Conservation (phyloP, 768 basidiomycete species). For the Pisolithus orientalis region DNA sequence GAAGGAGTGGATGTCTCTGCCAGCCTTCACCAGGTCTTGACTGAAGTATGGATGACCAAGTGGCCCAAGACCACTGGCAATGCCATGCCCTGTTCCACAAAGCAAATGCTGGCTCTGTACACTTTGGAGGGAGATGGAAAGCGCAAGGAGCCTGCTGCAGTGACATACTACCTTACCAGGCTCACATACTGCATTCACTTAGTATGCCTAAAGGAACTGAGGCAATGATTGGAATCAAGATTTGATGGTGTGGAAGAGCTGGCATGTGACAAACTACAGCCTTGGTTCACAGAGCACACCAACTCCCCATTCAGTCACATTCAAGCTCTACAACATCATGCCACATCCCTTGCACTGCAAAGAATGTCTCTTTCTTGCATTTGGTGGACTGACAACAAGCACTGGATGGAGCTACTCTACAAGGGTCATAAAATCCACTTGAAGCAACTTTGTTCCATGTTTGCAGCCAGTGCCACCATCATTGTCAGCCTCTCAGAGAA, state of each 20-base stretch:
- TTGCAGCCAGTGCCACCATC: not conserved
- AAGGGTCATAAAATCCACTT: not conserved
- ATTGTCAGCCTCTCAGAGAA: slow-evolving; percentile 11
- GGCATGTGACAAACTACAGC: not conserved
- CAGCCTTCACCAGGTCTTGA: slow-evolving; percentile 5
- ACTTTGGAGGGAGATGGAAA: slow-evolving; percentile 4
- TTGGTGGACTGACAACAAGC: slow-evolving; percentile 2
- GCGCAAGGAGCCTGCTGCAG: not conserved
- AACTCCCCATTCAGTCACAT: not conserved
- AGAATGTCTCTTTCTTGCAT: not conserved
- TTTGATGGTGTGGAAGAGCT: not conserved
- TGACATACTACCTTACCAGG: not conserved
- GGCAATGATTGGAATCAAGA: not conserved
- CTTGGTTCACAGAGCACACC: not conserved
- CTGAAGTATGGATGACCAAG: slow-evolving; percentile 4
- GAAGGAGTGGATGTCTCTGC: not conserved
- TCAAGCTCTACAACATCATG: not conserved
- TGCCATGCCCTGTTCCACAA: slow-evolving; percentile 14
- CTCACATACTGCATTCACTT: slow-evolving; percentile 4
- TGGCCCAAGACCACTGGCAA: not conserved
- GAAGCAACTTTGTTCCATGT: not conserved
- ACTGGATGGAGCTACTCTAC: slow-evolving; percentile 1
- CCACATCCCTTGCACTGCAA: not conserved
- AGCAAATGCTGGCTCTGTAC: not conserved
- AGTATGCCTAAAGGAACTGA: not conserved